Base-by-base conservation (phyloP, 495 filamentous ascomycete species). In the Penicillium subrubescens region DNA sequence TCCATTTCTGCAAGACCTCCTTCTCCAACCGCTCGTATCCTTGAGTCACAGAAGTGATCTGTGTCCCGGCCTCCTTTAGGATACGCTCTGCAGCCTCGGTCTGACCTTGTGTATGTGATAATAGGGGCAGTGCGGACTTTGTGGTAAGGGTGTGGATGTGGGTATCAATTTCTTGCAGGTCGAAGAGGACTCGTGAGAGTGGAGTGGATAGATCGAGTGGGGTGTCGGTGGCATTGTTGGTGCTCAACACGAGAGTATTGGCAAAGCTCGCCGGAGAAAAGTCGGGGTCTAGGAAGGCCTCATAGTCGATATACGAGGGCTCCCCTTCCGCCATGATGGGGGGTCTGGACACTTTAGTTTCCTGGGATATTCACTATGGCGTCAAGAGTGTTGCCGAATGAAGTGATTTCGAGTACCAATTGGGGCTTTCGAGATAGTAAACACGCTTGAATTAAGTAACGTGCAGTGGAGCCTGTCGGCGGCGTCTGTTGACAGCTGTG, bases 131-230 rank as follows among this genome's bases (percentile, higher is more conserved):
- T 15, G 96, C 91, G 53, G 90, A 90, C 67, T 89, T 87, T 53
- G 92, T 95, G 50, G 94, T 96, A 27, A 99, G 85, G 19, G 84
- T 83, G 77, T 98, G 90, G 65, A 98, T 97, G 72, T 97, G 92
- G 1, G 93, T 96, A 77, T 98, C 94, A 63, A 99, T 89, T 75
- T 98, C 95, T 74, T 99, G 95, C 17, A 96, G 86, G 77, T 99
- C 95, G 77, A 99, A 99, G 19, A 98, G 85, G 14, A 98, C 95
- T 53, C 92, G 87, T 3, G 94, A 97, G 39, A 98, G 86, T 3
- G 95, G 95, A 37, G 95, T 98, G 7, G 93, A 91, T 59, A 98
- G 89, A 79, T 97, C 95, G 71, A 98, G 83, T 34, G 92, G 89
- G 5, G 89, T 90, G 76, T 98, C 95, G 67, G 87, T 90, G 48